Conservation (phyloP, 345 rosid species). For the Salix dunnii region DNA sequence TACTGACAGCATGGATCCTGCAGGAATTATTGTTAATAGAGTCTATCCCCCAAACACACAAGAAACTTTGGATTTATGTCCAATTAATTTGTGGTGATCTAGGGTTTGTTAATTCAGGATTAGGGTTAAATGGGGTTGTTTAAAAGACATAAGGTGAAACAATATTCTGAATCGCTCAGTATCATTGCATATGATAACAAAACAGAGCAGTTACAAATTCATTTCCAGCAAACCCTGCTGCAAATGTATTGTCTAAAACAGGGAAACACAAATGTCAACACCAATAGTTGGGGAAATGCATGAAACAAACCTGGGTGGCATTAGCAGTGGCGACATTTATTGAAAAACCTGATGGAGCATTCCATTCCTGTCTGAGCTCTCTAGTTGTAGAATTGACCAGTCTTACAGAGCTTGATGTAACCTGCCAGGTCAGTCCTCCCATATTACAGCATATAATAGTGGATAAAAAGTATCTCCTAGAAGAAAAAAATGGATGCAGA, state of each 20-base stretch:
- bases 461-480: background rate
- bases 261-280: background rate
- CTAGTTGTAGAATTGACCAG: conserved; percentile 71
- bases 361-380: conserved; percentile 72
- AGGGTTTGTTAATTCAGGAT: background rate
- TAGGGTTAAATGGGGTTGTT: background rate
- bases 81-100: background rate
- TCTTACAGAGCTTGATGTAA: conserved; percentile 81
- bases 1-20: too few species aligned
- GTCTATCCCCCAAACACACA: too few species aligned
- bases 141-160: background rate
- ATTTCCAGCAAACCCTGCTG: background rate
- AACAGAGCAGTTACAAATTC: background rate
- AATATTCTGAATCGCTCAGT: background rate
- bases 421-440: conserved; percentile 38
- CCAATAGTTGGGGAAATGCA: background rate
- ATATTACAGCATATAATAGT: too few species aligned
- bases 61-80: too few species aligned
- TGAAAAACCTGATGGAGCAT: conserved; percentile 70
- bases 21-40: too few species aligned
- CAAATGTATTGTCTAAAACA: background rate
- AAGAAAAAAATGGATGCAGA: background rate
- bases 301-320: conserved; percentile 72
- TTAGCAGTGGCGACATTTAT: conserved; percentile 92
- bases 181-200: background rate